Evolutionary conservation across 2,329 filamentous ascomycete genomes (phyloP).

Genomic region (Trichoderma asperellum): DNA sequence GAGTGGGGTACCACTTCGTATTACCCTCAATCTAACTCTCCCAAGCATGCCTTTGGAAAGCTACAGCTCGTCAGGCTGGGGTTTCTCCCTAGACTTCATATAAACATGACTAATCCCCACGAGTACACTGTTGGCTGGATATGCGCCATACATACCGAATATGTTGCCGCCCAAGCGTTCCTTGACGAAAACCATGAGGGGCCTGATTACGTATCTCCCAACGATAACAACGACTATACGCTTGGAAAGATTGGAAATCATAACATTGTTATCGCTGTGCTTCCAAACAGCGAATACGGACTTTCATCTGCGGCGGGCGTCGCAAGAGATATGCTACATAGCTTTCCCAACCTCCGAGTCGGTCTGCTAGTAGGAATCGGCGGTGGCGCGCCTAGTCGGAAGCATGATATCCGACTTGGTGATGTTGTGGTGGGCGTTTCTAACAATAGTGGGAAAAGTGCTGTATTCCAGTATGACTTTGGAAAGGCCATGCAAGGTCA

Average conservation of each 20-base stretch:
- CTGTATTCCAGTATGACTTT: neutral
- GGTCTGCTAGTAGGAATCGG: neutral
- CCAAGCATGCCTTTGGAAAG: neutral
- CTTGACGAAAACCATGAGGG: neutral
- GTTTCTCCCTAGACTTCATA: neutral
- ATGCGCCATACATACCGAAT: neutral
- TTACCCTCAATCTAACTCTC: no score
- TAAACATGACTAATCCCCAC: neutral
- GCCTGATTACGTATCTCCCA: neutral
- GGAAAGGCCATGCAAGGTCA: neutral
- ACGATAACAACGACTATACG: neutral
- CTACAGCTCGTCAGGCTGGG: neutral
- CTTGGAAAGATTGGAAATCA: neutral
- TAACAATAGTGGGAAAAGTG: neutral
- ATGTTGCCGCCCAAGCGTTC: neutral
- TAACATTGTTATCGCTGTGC: neutral
- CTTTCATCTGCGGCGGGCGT: neutral
- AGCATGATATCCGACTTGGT: neutral
- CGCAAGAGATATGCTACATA: conserved; percentile 1
- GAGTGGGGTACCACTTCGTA: neutral
- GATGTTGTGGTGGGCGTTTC: neutral
- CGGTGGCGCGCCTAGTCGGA: neutral
- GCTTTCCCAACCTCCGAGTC: neutral
- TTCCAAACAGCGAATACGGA: neutral
- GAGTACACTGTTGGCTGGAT: neutral